Base-by-base conservation (phyloP, 306 rosid species). In the Lathyrus aphaca region DNA sequence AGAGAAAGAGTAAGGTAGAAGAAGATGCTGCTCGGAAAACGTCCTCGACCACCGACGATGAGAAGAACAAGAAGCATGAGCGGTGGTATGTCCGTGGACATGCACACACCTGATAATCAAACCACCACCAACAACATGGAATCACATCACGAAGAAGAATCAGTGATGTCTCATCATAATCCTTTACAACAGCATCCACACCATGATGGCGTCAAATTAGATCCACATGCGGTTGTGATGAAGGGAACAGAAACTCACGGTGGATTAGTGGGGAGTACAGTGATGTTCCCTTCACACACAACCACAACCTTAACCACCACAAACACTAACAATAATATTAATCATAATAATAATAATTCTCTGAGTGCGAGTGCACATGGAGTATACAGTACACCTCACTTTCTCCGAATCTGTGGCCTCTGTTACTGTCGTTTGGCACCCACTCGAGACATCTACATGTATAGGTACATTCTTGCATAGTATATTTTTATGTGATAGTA, bases 381-480 rank as follows among this genome's bases (percentile, higher is more conserved):
- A 63, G 45, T 72, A 10, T 80, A 83, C 35, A 29, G 43, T 58
- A 76, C 91, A 7, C 39, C 85, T 69, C 87, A 73, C 83, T 93
- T 90, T 58, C 96, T 93, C 40, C 86, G 81, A 14, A 82, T 80
- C 40, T 93, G 98, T 39, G 80, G 87, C 68, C 88, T 86, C 73
- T 93, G 98, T 40, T 77, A 73, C 0, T 75, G 78, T 56, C 85
- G 43, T 51, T 77, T 93, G 80, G 69, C 91, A 19, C 81, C 96
- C 7, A 89, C 82, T 63, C 84, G 85, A 21, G 98, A 93, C 85
- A 88, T 93, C 80, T 93, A 88, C 59, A 93, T 93, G 93, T 93
- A 93, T 37, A 88, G 84, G 98, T 92, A 81, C 10, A 1, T 30
- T 30, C 0, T 30, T 25, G 2, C 3, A 23, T 25, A 25, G 25